Evolutionary conservation across 169 alveolate species (phyloP), one percentile per base, ranked within the genome.

Genomic region (Theileria equi): DNA sequence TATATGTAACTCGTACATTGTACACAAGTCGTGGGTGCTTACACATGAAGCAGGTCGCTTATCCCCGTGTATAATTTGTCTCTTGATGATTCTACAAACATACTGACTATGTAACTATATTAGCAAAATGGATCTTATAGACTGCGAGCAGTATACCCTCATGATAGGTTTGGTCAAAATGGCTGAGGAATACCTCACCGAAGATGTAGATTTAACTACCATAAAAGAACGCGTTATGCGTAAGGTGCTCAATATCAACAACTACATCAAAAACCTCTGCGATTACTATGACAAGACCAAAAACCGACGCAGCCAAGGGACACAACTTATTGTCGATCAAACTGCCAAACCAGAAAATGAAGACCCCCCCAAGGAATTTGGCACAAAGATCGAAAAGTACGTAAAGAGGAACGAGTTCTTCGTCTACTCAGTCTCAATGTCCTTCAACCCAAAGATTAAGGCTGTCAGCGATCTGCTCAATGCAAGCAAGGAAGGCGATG

Each of bases 141-240:
- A 21, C 53, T 57, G 80, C 21, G 79, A 71, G 25, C 66, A 76
- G 66, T 76, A 36, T 66, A 76, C 65, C 31, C 65, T 66, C 57
- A 63, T 63, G 25, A 47, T 76, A 8, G 85, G 85, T 10, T 44
- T 76, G 16, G 61, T 76, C 47, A 65, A 76, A 26, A 29, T 63
- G 19, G 48, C 57, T 32, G 73, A 63, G 4, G 80, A 76, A 41
- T 65, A 36, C 38, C 52, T 63, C 21, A 32, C 40, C n/a, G 85
- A 48, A 28, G 79, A 44, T 38, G 57, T 47, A 1, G 85, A 57
- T 31, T 34, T 76, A 44, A 23, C 57, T 59, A 26, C 52, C 38
- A 53, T 63, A 53, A 76, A 65, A 59, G 85, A 76, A 16, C 80
- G 79, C 76, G 36, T 76, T 7, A 76, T 65, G 74, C 76, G 47